These are phyloP conservation scores for Tolypocladium paradoxum DNA, from an alignment of 2,329 filamentous ascomycete genomes.

Conservation along the genomic window DNA sequence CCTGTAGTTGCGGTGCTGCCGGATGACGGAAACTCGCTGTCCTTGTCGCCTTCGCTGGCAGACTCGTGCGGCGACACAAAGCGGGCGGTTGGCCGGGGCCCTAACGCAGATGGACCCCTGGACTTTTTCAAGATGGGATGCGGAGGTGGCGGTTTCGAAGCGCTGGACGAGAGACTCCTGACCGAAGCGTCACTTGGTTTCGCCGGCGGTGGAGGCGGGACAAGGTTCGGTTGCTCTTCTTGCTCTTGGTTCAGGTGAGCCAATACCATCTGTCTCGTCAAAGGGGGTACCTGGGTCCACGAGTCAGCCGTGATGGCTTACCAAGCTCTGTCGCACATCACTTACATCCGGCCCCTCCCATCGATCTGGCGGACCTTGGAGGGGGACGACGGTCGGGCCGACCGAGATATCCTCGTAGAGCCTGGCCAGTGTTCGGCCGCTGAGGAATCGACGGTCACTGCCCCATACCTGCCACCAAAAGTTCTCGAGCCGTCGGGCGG, in stretches of 20 bases:
- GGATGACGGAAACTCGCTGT: conserved; percentile 26
- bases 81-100: conserved; percentile 48
- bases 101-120: conserved; percentile 39
- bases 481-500: conserved; percentile 49
- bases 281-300: conserved; percentile 13
- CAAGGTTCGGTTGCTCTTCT: conserved; percentile 4
- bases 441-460: conserved; percentile 41
- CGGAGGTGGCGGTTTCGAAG: conserved; percentile 33
- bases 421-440: conserved; percentile 41
- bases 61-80: conserved; percentile 45
- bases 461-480: conserved; percentile 59
- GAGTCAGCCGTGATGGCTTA: background rate
- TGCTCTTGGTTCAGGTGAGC: conserved; percentile 10
- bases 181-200: conserved; percentile 12
- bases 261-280: conserved; percentile 18
- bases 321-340: background rate
- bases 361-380: conserved; percentile 41
- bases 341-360: conserved; percentile 40
- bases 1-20: conserved; percentile 24
- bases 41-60: conserved; percentile 27
- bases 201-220: conserved; percentile 3
- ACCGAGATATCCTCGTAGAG: conserved; percentile 48
- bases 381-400: conserved; percentile 45
- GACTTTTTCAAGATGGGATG: conserved; percentile 52
- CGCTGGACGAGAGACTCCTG: conserved; percentile 25